Base-by-base conservation (phyloP, 1,139 yeast species). In the Blastobotrys ciferrii region DNA sequence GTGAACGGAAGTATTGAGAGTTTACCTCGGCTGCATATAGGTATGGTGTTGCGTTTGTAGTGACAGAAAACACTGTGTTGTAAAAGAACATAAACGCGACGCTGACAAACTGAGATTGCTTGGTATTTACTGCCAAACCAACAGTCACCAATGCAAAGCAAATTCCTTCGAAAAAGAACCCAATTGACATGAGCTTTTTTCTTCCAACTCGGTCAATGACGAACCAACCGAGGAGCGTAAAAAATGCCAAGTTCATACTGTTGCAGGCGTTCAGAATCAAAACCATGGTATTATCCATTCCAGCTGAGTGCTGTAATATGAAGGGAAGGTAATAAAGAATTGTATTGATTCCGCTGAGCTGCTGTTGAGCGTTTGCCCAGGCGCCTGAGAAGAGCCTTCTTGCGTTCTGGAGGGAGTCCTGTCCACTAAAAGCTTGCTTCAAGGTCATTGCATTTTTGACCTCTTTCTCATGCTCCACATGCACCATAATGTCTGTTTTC, bases 1-100 rank as follows among this genome's bases (percentile, higher is more conserved):
- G 82, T 61, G 82, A 87, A 68, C 92, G 75, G 46, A 81, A 77
- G 52, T 82, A 75, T 56, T 84, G 74, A 49, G 87, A 81, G 70
- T 75, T 84, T 52, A 82, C 73, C 66, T 84, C 92, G 46, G 46
- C 20, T 2, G 46, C 41, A 20, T 43, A 43, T 4, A 33, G 2
- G 33, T 38, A 44, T 4, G 81, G 78, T 62, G 76, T 70, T 39
- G 79, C 2, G 74, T 52, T 19, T 17, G 36, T 20, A 3, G 43
- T 23, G 32, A 50, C 30, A 1, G 43, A 33, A 37, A 46, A 51
- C 15, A 35, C 38, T 4, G 53, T 44, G 28, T 44, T 36, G 33
- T 47, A 51, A 17, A 43, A 32, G 30, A 47, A 50, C 47, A 51
- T 47, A 39, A 51, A 78, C 51, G 44, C 50, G 28, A 42, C 46